Conservation (phyloP, 768 basidiomycete genomes). For the Pisolithus orientalis region DNA sequence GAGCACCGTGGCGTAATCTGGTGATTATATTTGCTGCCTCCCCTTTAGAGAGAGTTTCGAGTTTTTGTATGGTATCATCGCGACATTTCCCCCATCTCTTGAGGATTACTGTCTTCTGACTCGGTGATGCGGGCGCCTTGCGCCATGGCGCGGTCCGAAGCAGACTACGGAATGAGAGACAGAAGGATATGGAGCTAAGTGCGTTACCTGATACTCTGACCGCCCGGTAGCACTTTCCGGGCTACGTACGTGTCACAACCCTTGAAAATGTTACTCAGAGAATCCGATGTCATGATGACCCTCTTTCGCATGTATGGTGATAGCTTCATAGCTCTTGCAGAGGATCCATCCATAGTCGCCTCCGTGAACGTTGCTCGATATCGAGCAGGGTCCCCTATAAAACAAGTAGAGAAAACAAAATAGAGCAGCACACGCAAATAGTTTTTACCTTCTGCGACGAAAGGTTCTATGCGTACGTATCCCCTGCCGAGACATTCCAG, state of each 20-base stretch:
- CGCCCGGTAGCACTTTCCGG: slow-evolving; percentile 48
- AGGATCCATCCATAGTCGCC: slow-evolving; percentile 37
- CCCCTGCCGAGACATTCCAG: slow-evolving; percentile 72
- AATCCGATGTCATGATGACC: slow-evolving; percentile 45
- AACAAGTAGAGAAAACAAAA: neutral
- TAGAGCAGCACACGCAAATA: slow-evolving; percentile 8
- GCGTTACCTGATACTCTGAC: slow-evolving; percentile 44
- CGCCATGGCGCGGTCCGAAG: slow-evolving; percentile 66
- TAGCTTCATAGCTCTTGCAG: slow-evolving; percentile 38
- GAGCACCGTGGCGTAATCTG: slow-evolving; percentile 69
- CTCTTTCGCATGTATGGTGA: slow-evolving; percentile 52
- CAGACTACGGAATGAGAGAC: slow-evolving; percentile 35
- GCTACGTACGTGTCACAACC: slow-evolving; percentile 65
- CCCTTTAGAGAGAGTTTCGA: slow-evolving; percentile 60
- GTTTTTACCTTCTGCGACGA: slow-evolving; percentile 29
- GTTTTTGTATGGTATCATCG: slow-evolving; percentile 15
- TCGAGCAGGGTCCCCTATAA: slow-evolving; percentile 14
- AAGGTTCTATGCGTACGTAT: slow-evolving; percentile 53
- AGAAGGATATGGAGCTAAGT: slow-evolving; percentile 2
- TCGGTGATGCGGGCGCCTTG: slow-evolving; percentile 48
- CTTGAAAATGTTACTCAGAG: slow-evolving; percentile 53
- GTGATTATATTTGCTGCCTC: slow-evolving; percentile 76
- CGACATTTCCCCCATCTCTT: slow-evolving; percentile 42
- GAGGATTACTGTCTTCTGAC: slow-evolving; percentile 50
- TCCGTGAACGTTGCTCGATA: slow-evolving; percentile 54